Evolutionary conservation across 2,329 filamentous ascomycete species (phyloP), one percentile per base, ranked within the genome.

Genomic region (Arachnopeziza araneosa): DNA sequence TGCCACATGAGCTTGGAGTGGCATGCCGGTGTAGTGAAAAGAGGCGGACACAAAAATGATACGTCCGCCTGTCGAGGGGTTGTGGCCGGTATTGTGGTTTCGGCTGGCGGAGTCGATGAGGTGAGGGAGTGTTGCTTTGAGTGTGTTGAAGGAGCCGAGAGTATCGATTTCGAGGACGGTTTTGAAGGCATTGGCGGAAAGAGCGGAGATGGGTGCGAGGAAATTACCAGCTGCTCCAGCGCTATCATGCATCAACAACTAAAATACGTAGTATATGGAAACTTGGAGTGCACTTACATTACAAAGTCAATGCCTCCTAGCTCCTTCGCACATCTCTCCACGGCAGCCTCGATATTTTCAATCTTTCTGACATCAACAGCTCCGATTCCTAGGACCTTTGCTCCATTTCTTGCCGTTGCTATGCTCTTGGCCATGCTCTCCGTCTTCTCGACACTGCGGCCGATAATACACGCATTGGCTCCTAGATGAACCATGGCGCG

Each of bases 141-240:
- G 81, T 2, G 92, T 96, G 78, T 98, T 96, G 78, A 90, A 99
- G 19, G 90, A 96, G 32, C 95, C 95, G 44, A 98, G 75, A 2
- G 96, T 88, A 73, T 98, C 95, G 70, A 99, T 99, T 63, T 98
- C 95, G 69, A 98, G 93, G 66, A 99, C 95, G 0, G 90, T 82
- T 75, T 93, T 96, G 85, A 99, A 96, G 2, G 91, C 95, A 72
- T 98, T 98, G 60, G 89, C 77, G 50, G 86, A 91, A 55, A 98
- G 83, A 63, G 88, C 88, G 50, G 88, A 83, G 62, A 98, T 88
- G 4, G 93, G 89, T 0, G 91, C 89, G 23, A 99, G 81, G 75
- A 98, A 99, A 75, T 99, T 99, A 61, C 95, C 95, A 21, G 95
- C 95, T 17, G 95, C 95, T 55, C 95, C 95, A 22, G 93, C 93